These are phyloP conservation scores for Axilococcus clingmanii DNA, from an alignment of 139 green algal genomes.

Conservation along the genomic window DNA sequence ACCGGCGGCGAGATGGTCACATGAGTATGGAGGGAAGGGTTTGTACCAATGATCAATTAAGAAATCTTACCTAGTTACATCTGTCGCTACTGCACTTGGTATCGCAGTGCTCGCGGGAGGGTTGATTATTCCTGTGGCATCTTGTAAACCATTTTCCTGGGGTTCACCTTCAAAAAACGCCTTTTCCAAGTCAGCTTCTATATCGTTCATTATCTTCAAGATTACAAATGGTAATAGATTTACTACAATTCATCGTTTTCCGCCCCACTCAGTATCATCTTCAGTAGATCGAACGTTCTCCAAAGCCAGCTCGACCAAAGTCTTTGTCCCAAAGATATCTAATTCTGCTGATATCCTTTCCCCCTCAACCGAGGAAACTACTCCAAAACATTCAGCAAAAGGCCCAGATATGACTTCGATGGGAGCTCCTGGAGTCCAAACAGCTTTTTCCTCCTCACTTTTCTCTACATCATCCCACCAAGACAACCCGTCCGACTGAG, in stretches of 20 bases:
- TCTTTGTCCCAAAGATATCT: constrained; percentile 1
- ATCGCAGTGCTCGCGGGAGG: too few species aligned
- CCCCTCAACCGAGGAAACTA: not conserved
- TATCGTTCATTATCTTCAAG: not conserved
- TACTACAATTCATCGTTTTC: not conserved
- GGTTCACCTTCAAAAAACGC: not conserved
- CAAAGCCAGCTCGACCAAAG: not conserved
- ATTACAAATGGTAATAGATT: not conserved
- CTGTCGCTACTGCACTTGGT: too few species aligned
- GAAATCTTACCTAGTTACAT: too few species aligned
- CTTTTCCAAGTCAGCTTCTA: not conserved
- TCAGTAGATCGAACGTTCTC: too few species aligned
- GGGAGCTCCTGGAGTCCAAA: not conserved
- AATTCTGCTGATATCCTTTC: constrained; percentile 1
- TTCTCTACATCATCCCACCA: constrained; percentile 9
- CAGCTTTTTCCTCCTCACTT: not conserved
- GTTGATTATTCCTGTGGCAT: too few species aligned
- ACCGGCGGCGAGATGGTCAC: too few species aligned
- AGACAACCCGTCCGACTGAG: not conserved
- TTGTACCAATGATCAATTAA: too few species aligned
- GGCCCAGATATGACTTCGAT: constrained; percentile 5
- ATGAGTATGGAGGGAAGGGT: too few species aligned
- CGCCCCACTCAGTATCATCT: not conserved
- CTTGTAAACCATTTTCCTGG: not conserved
- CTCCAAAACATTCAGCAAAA: constrained; percentile 3